A percentile compares a stretch with the other conserved stretches of the same genome.
These are phyloP conservation scores for Yarrowia galli DNA, from an alignment of 1,139 yeast genomes.

Conservation along the genomic window DNA sequence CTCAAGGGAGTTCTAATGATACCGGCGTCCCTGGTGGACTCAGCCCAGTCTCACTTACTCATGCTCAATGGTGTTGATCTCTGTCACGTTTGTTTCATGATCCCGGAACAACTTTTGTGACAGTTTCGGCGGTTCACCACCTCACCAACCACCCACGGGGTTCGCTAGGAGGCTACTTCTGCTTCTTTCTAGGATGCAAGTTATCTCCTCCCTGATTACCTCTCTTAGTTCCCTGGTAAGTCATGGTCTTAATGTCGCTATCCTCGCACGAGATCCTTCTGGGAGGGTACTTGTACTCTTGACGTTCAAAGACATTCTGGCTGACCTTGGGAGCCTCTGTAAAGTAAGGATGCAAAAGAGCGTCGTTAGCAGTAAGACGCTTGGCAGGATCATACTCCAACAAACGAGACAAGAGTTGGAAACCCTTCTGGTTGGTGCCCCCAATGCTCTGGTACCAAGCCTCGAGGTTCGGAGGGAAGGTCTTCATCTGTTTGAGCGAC, in stretches of 20 bases:
- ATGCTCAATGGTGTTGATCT: no score
- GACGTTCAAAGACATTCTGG: conserved; percentile 58
- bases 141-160: neutral
- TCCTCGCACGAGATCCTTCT: conserved; percentile 54
- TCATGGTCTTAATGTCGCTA: conserved; percentile 50
- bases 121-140: no score
- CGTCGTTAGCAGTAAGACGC: conserved; percentile 76
- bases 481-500: conserved; percentile 64
- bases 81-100: no score
- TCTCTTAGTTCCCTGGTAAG: conserved; percentile 34
- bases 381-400: conserved; percentile 84
- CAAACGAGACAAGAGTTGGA: conserved; percentile 67
- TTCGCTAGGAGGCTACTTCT: no score
- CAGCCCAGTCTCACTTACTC: no score
- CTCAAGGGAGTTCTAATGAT: no score
- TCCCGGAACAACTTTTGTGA: no score
- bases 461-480: conserved; percentile 70
- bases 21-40: no score
- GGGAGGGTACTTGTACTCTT: conserved; percentile 51
- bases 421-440: conserved; percentile 71
- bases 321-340: conserved; percentile 68
- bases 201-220: conserved; percentile 27
- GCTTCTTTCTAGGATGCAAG: conserved; percentile 32
- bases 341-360: conserved; percentile 80
- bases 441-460: conserved; percentile 89